phyloP scores from a whole-genome alignment of 768 basidiomycete species.

The Suillus subluteus region DNA sequence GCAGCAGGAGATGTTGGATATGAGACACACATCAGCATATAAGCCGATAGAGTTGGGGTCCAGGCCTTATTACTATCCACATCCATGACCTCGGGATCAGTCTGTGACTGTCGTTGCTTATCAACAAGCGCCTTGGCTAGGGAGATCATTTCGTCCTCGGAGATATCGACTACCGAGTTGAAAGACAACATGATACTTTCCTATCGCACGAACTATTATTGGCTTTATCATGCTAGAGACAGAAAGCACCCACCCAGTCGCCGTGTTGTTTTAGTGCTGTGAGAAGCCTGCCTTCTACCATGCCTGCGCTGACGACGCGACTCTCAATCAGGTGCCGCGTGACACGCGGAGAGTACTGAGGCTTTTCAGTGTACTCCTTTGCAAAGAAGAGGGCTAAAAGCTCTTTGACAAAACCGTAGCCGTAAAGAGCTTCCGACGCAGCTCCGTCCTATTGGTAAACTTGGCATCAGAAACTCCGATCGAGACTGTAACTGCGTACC shows the following conservation, averaged over 20 bases:
- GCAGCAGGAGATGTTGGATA: conserved; percentile 44
- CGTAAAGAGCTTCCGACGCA: conserved; percentile 25
- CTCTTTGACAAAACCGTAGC: conserved; percentile 62
- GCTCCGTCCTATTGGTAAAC: conserved; percentile 15
- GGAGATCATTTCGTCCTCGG: conserved; percentile 65
- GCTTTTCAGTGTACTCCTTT: conserved; percentile 30
- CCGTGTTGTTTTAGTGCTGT: conserved; percentile 51
- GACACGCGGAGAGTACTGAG: conserved; percentile 59
- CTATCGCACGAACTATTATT: conserved; percentile 16
- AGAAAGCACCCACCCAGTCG: conserved; percentile 64
- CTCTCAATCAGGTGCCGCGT: conserved; percentile 60
- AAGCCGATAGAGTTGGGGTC: conserved; percentile 38
- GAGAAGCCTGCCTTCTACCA: conserved; percentile 66
- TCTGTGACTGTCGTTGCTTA: conserved; percentile 35
- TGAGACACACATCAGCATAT: conserved; percentile 42
- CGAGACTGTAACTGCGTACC: conserved; percentile 6
- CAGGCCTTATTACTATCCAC: conserved; percentile 36
- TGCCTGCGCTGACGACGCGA: conserved; percentile 57
- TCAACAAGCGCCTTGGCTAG: conserved; percentile 49
- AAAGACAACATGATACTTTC: conserved; percentile 55
- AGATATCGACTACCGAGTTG: conserved; percentile 58
- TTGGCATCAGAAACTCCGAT: conserved; percentile 7
- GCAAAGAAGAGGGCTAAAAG: conserved; percentile 56
- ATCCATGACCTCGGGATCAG: conserved; percentile 35
- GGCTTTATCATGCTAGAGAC: neutral